phyloP scores from a whole-genome alignment of 345 rosid genomes.

The Arabidopsis thaliana region TAIR10.1 NC_003076.8:19813501-19814000 shows the following conservation, averaged over 20 bases:
- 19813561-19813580: conserved; percentile 84
- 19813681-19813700: conserved; percentile 50
- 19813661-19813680: conserved; percentile 79
- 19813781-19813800: neutral
- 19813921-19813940: neutral
- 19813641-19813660: conserved; percentile 85
- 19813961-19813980: neutral
- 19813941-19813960: neutral
- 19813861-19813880: conserved; percentile 3
- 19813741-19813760: neutral
- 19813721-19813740: neutral
- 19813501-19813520: conserved; percentile 25
- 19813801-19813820: neutral
- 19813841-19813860: neutral
- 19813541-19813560: conserved; percentile 55
- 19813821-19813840: neutral
- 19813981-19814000: neutral
- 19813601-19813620: conserved; percentile 94
- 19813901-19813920: neutral
- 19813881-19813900: neutral
- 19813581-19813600: conserved; percentile 90
- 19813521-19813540: neutral
- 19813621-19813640: conserved; percentile 78
- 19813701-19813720: neutral
- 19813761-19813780: neutral